Evolutionary conservation across 2,329 filamentous ascomycete genomes (phyloP), one percentile per base, ranked within the genome.

Genomic region (Cladophialophora exuberans): DNA sequence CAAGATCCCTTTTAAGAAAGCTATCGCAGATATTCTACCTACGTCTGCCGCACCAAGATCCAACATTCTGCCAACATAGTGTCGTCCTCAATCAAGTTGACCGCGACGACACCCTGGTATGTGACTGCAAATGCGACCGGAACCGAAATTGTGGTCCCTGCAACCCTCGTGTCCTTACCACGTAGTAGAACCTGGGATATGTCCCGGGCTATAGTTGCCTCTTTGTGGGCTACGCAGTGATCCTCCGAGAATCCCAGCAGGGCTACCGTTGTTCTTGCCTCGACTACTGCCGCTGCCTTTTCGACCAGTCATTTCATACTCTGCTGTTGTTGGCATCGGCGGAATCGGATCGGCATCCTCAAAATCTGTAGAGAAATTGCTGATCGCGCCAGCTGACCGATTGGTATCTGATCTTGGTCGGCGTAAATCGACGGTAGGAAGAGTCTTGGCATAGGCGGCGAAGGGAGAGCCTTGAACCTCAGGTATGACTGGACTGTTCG

Each of bases 281-380:
- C 62, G 47, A 35, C 62, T 63, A 47, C 62, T 64, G 9, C 62
- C 62, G 53, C 64, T 66, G 9, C 63, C 58, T 52, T 66, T 64
- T 3, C 64, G 59, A 43, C 59, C 63, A 30, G 55, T 57, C 15
- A 55, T 35, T 13, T 62, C 63, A 31, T 61, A 62, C 33, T 65
- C 59, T n/a, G 57, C 36, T 5, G 44, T 59, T 20, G 52, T 52
- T 17, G 56, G 58, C 57, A 62, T 61, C 4, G 64, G 64, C 26
- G 62, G 64, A 33, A 66, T 66, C 18, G 64, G 64, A 42, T 66
- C 64, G 15, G 61, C 57, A 54, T 66, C 64, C 41, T 66, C 64
- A 44, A 65, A 65, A 30, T 65, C 63, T 20, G 55, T 60, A 25
- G 62, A 63, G 47, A 62, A 60, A 41, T 57, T 57, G 56, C 62